Percentiles rank a stretch among this genome's conserved stretches.
Conservation (phyloP, 768 basidiomycete species). For the Mycena haematopus region DNA sequence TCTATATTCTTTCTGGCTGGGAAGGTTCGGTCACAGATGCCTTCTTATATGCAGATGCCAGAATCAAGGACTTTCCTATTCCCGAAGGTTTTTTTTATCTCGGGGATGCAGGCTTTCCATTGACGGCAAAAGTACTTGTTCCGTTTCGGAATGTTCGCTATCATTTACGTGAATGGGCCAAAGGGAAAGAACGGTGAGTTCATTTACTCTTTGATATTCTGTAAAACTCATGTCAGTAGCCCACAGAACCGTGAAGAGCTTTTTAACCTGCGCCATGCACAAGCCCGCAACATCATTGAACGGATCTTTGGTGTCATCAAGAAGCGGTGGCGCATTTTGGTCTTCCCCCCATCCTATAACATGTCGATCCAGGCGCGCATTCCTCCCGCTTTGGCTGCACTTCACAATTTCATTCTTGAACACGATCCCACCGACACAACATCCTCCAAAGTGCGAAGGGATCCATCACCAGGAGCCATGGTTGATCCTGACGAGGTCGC, state of each 20-base stretch:
- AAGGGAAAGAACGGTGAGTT: not conserved
- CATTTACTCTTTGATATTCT: too few species aligned
- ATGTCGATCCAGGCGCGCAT: conserved; percentile 34
- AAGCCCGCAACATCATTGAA: conserved; percentile 26
- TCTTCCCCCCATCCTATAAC: conserved; percentile 16
- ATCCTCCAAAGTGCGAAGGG: conserved; percentile 10
- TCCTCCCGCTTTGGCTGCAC: conserved; percentile 26
- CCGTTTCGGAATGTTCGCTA: conserved; percentile 40
- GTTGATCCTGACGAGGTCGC: not conserved
- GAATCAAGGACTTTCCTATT: conserved; percentile 29
- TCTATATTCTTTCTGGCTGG: conserved; percentile 41
- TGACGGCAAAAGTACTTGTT: conserved; percentile 33
- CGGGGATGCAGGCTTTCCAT: conserved; percentile 40
- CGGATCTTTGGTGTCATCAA: conserved; percentile 32
- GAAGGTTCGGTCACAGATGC: conserved; percentile 39
- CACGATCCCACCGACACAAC: conserved; percentile 26
- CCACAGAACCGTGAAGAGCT: conserved; percentile 22
- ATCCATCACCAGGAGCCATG: conserved; percentile 7
- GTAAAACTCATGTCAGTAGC: not conserved
- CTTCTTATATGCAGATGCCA: conserved; percentile 34
- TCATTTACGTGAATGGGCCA: conserved; percentile 41
- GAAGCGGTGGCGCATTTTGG: conserved; percentile 28
- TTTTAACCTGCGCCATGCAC: conserved; percentile 29
- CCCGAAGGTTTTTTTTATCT: conserved; percentile 38
- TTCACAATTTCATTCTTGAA: conserved; percentile 37